Percentiles rank a stretch among this genome's conserved stretches.
Evolutionary conservation across 2,329 filamentous ascomycete species (phyloP).

Genomic region (Cercospora sojina): DNA sequence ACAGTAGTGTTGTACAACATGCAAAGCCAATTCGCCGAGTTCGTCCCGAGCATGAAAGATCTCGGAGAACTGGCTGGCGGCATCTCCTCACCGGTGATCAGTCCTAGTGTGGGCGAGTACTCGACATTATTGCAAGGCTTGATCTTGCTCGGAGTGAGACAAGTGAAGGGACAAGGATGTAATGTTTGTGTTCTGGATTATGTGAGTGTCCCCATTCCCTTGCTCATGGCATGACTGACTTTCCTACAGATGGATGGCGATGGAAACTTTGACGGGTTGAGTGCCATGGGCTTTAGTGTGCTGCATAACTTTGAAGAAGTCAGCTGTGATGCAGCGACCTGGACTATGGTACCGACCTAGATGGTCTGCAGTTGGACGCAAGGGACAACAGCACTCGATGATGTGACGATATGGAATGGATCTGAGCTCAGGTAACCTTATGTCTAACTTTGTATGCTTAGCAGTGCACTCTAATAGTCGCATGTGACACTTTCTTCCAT

Average conservation of each 20-base stretch:
- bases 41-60: slow-evolving; percentile 67
- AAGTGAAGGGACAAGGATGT: slow-evolving; percentile 76
- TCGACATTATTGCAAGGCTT: slow-evolving; percentile 74
- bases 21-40: slow-evolving; percentile 65
- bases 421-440: not conserved
- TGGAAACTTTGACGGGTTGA: slow-evolving; percentile 69
- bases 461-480: not conserved
- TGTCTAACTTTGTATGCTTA: not conserved
- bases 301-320: slow-evolving; percentile 81
- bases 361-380: not conserved
- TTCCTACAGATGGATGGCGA: slow-evolving; percentile 63
- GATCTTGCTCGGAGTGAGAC: slow-evolving; percentile 75
- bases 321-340: slow-evolving; percentile 64
- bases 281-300: slow-evolving; percentile 76
- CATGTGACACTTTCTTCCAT: not conserved
- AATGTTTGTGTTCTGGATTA: slow-evolving; percentile 74
- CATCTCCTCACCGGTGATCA: slow-evolving; percentile 76
- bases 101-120: slow-evolving; percentile 65
- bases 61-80: slow-evolving; percentile 64
- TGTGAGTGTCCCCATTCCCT: slow-evolving; percentile 55
- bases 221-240: slow-evolving; percentile 29
- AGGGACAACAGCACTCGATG: not conserved
- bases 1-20: slow-evolving; percentile 77
- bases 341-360: slow-evolving; percentile 44
- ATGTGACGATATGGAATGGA: not conserved